Evolutionary conservation across 2,329 filamentous ascomycete species (phyloP), one percentile per base, ranked within the genome.

Genomic region (Penicillium sp.): DNA sequence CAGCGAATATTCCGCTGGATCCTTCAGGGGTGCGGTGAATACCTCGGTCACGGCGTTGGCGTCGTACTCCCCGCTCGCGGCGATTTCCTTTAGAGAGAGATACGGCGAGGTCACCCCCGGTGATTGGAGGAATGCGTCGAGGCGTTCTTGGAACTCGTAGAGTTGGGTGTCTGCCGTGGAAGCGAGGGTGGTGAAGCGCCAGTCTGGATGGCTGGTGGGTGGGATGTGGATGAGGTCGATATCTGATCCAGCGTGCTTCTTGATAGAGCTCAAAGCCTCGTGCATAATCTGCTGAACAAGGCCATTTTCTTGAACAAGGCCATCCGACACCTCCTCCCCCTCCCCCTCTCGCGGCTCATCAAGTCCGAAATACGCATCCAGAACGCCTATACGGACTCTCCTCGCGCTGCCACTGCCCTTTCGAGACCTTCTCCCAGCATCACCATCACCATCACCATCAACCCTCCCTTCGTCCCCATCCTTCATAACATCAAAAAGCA

Each of bases 281-380:
- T 84, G 73, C 45, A 84, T 83, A 20, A 79, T 80, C 0, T 75
- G 65, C 63, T 85, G 87, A 15, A 89, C 85, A 0, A 84, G 84
- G 0, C 76, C 81, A 2, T 82, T 86, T 69, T 89, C 87, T 1
- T 42, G 22, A 1, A 63, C 6, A 4, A 55, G n/a, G 5, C 1
- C 75, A 0, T 58, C 28, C 0, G 12, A 7, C 10, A 20, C 31
- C 10, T 17, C 43, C 14, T 28, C 78, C n/a, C n/a, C n/a, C 61
- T 52, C 11, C 20, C 20, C 20, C 3, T 22, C 22, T 3, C 22
- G 22, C 61, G 35, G 10, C 17, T 56, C 42, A 14, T 63, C 57
- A 6, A 63, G 50, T 2, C 87, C 84, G 75, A 86, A 85, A 70
- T 88, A 87, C 4, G 83, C 82, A 57, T 85, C 76, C 6, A 85